A percentile compares a stretch with the other conserved stretches of the same genome.
phyloP scores from a whole-genome alignment of 2,329 filamentous ascomycete genomes.

The Aspergillus floridensis region DNA sequence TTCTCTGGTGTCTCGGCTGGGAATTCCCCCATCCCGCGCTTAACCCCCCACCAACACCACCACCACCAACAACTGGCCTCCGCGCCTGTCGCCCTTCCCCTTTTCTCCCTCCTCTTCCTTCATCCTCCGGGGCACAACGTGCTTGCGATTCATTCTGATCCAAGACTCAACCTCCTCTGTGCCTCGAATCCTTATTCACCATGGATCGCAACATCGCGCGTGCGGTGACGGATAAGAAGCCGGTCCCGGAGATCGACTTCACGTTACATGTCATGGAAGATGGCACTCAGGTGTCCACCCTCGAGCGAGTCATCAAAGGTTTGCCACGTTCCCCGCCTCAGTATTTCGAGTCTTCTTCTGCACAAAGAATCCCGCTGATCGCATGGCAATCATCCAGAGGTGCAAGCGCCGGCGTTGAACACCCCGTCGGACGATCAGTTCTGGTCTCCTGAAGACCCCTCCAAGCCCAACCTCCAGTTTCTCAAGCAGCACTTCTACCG shows the following conservation, averaged over 20 bases:
- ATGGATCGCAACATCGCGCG: constrained; percentile 64
- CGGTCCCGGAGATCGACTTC: constrained; percentile 96
- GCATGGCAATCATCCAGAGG: constrained; percentile 59
- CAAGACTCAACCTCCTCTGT: constrained; percentile 11
- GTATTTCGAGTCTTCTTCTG: not conserved
- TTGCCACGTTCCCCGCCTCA: constrained; percentile 27
- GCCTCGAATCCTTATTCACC: constrained; percentile 14
- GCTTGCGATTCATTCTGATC: constrained; percentile 13
- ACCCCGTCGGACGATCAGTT: constrained; percentile 93
- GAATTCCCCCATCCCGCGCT: constrained; percentile 7
- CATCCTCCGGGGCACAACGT: constrained; percentile 12
- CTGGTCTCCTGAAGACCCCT: constrained; percentile 78
- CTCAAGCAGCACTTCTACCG: constrained; percentile 98
- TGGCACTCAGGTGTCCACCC: constrained; percentile 88
- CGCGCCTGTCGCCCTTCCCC: constrained; percentile 7
- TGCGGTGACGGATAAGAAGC: constrained; percentile 92
- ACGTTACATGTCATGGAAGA: constrained; percentile 98
- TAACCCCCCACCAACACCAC: not conserved
- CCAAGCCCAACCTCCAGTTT: constrained; percentile 89
- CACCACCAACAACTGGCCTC: constrained; percentile 4
- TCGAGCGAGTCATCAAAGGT: constrained; percentile 99
- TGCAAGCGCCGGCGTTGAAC: constrained; percentile 92
- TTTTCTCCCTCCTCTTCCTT: constrained; percentile 1
- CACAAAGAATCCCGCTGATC: constrained; percentile 11
- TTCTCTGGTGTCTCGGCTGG: constrained; percentile 1